phyloP scores from a whole-genome alignment of 495 filamentous ascomycete species.

The Aspergillus indologenus region DNA sequence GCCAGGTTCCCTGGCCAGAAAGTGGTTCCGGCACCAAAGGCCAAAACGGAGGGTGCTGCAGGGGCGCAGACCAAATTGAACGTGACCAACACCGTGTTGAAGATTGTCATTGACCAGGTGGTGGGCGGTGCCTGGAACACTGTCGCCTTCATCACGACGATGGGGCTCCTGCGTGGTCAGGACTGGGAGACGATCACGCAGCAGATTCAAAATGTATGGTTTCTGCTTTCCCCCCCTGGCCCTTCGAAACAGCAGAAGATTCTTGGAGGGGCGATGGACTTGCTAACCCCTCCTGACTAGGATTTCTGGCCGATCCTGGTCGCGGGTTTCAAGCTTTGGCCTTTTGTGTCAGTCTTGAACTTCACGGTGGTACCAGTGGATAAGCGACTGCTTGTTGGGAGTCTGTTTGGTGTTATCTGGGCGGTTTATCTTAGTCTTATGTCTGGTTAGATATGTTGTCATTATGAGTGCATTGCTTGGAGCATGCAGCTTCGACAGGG shows the following conservation, averaged over 20 bases:
- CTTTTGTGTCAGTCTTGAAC: constrained; percentile 68
- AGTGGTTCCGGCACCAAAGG: not conserved
- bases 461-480: not conserved
- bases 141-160: constrained; percentile 58
- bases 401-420: constrained; percentile 74
- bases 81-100: constrained; percentile 65
- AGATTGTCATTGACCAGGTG: constrained; percentile 76
- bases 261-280: not conserved
- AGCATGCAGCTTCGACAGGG: not conserved
- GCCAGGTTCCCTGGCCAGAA: constrained; percentile 44
- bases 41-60: constrained; percentile 21
- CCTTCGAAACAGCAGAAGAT: not conserved
- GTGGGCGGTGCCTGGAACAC: constrained; percentile 73
- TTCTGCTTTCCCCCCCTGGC: not conserved
- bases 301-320: constrained; percentile 66
- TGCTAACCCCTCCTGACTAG: constrained; percentile 16
- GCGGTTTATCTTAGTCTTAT: constrained; percentile 74
- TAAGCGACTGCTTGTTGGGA: constrained; percentile 64
- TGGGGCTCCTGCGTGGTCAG: constrained; percentile 45
- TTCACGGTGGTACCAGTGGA: constrained; percentile 72
- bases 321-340: constrained; percentile 81
- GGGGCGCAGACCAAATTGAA: constrained; percentile 46
- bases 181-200: constrained; percentile 22
- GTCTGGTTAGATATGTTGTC: constrained; percentile 23
- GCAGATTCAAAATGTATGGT: constrained; percentile 36